Evolutionary conservation across 78 protist species (phyloP).

Genomic region (Anaeramoeba flamelloides): DNA sequence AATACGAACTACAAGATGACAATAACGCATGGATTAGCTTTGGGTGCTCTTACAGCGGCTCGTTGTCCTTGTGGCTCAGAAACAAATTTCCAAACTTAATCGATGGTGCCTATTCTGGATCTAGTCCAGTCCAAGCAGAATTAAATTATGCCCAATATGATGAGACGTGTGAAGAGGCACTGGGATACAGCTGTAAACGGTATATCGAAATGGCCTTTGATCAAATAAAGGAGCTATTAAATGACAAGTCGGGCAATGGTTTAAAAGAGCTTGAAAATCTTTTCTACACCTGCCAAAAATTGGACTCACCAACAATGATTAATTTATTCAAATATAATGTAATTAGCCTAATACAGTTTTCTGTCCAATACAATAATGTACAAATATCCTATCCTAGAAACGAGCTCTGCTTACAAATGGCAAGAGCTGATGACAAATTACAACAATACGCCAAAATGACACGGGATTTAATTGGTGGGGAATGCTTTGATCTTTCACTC

Average conservation of each 20-base stretch:
- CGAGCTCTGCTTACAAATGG: not conserved
- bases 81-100: not conserved
- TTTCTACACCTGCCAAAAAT: not conserved
- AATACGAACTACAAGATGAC: not conserved
- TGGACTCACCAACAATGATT: not conserved
- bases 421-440: not conserved
- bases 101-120: not conserved
- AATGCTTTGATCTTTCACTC: not conserved
- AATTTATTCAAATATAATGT: not conserved
- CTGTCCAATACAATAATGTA: not conserved
- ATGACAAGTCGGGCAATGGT: not conserved
- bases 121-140: not conserved
- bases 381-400: not conserved
- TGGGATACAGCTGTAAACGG: not conserved
- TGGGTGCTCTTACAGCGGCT: not conserved
- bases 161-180: not conserved
- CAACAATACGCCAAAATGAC: not conserved
- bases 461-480: slow-evolving; percentile 27
- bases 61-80: not conserved
- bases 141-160: not conserved
- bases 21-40: not conserved
- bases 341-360: not conserved
- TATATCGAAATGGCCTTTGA: not conserved
- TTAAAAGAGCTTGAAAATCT: not conserved
- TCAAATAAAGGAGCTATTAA: not conserved